Conservation (phyloP, 1,139 yeast genomes). For the Saccharomyces pastorianus region DNA sequence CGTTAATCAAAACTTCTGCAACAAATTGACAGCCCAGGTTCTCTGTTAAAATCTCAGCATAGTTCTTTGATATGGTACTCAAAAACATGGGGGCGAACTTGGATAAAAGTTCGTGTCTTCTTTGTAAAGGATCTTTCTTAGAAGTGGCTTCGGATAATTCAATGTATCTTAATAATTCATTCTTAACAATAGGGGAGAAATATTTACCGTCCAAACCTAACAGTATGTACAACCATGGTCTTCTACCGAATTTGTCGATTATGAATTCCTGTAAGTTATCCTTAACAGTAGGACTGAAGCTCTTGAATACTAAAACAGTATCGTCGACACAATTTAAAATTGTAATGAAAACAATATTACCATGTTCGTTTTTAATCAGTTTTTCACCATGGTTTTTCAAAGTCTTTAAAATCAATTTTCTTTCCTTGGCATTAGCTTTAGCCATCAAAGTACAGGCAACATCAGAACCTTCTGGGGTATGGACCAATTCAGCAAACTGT, state of each 20-base stretch:
- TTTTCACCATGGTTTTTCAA: constrained; percentile 68
- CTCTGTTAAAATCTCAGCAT: constrained; percentile 50
- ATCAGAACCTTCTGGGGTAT: constrained; percentile 88
- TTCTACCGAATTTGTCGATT: constrained; percentile 70
- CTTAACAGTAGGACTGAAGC: constrained; percentile 55
- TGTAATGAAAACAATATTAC: constrained; percentile 72
- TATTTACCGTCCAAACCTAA: constrained; percentile 76
- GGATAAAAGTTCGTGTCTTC: constrained; percentile 61
- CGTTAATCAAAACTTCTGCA: constrained; percentile 61
- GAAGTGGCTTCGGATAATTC: constrained; percentile 65
- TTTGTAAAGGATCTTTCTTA: constrained; percentile 73
- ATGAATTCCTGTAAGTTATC: constrained; percentile 53
- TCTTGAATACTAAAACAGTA: constrained; percentile 71
- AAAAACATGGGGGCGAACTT: constrained; percentile 63
- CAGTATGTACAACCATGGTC: constrained; percentile 78
- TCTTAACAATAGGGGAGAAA: constrained; percentile 63
- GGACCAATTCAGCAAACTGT: constrained; percentile 90
- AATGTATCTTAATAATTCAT: constrained; percentile 53
- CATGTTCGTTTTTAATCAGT: constrained; percentile 75
- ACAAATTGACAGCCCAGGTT: constrained; percentile 80
- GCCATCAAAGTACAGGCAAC: constrained; percentile 80
- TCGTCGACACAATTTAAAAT: constrained; percentile 87
- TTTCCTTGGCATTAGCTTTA: constrained; percentile 83
- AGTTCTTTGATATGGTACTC: constrained; percentile 43
- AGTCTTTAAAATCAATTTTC: constrained; percentile 65